A percentile compares a stretch with the other conserved stretches of the same genome.
Evolutionary conservation across 2,329 filamentous ascomycete species (phyloP).

Genomic region (Diaporthe vaccinii): DNA sequence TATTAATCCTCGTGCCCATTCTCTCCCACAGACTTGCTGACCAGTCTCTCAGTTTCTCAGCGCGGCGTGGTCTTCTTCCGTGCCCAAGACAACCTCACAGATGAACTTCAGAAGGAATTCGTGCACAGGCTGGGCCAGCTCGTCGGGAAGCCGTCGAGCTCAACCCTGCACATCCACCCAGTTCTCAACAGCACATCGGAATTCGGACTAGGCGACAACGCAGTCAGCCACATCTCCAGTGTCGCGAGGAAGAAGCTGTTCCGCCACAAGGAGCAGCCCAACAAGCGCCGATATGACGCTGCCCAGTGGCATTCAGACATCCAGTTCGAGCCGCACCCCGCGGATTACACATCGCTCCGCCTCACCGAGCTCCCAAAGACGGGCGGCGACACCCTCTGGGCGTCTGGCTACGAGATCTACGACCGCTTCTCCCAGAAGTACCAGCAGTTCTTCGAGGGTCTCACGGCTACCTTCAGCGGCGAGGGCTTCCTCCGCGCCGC

Average conservation of each 20-base stretch:
- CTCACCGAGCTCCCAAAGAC: constrained; percentile 68
- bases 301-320: constrained; percentile 67
- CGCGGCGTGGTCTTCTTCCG: constrained; percentile 68
- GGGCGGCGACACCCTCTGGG: constrained; percentile 74
- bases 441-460: constrained; percentile 63
- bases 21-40: background rate
- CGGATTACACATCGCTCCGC: constrained; percentile 73
- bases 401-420: constrained; percentile 72
- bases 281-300: constrained; percentile 49
- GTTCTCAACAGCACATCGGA: constrained; percentile 56
- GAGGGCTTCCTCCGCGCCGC: constrained; percentile 55
- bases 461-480: constrained; percentile 62
- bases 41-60: constrained; percentile 55
- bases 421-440: constrained; percentile 66
- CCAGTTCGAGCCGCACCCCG: constrained; percentile 70
- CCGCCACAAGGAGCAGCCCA: constrained; percentile 43
- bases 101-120: constrained; percentile 62
- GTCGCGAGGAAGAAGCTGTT: constrained; percentile 52
- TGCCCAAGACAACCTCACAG: constrained; percentile 58
- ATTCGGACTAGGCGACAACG: constrained; percentile 54
- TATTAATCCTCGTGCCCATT: background rate
- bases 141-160: constrained; percentile 61
- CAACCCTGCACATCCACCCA: constrained; percentile 63
- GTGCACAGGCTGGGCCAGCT: constrained; percentile 62
- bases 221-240: constrained; percentile 62